A percentile compares a stretch with the other conserved stretches of the same genome.
Evolutionary conservation across 2,329 filamentous ascomycete genomes (phyloP).

Genomic region (Ilyonectria robusta): DNA sequence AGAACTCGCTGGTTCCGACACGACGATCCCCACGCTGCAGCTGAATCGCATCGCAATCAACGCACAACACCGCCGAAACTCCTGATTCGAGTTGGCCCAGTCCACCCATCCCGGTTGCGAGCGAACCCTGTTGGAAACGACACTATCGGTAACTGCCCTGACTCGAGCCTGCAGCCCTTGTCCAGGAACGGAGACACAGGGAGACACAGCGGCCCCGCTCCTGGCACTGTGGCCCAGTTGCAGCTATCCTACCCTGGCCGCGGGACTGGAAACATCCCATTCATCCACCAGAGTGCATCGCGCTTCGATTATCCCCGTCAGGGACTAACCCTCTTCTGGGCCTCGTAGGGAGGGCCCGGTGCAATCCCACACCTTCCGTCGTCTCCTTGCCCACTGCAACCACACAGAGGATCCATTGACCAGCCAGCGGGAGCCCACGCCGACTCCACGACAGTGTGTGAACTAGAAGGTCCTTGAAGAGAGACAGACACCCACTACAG

Average conservation of each 20-base stretch:
- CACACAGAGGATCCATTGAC: conserved; percentile 11
- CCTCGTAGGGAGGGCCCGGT: conserved; percentile 34
- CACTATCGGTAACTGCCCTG: conserved; percentile 40
- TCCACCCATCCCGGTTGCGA: conserved; percentile 35
- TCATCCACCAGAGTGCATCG: conserved; percentile 29
- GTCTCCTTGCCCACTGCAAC: conserved; percentile 8
- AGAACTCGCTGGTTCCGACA: not conserved
- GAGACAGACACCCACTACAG: conserved; percentile 11
- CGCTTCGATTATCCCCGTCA: conserved; percentile 35
- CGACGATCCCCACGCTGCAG: conserved; percentile 4
- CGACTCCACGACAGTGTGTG: conserved; percentile 9
- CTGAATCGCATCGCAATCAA: conserved; percentile 36
- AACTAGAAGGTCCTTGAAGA: not conserved
- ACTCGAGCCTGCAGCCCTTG: conserved; percentile 43
- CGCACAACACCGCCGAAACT: conserved; percentile 44
- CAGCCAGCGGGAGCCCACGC: conserved; percentile 17
- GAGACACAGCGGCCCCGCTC: conserved; percentile 40
- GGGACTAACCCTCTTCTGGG: conserved; percentile 37
- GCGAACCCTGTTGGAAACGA: conserved; percentile 33
- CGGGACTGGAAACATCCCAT: conserved; percentile 44
- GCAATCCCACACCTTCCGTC: conserved; percentile 33
- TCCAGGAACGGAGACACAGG: conserved; percentile 45
- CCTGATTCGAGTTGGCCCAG: conserved; percentile 35
- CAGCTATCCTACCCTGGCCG: conserved; percentile 37
- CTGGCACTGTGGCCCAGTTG: conserved; percentile 35